Evolutionary conservation across 176 grass and related monocot genomes (phyloP).

Genomic region (Dactylis glomerata): DNA sequence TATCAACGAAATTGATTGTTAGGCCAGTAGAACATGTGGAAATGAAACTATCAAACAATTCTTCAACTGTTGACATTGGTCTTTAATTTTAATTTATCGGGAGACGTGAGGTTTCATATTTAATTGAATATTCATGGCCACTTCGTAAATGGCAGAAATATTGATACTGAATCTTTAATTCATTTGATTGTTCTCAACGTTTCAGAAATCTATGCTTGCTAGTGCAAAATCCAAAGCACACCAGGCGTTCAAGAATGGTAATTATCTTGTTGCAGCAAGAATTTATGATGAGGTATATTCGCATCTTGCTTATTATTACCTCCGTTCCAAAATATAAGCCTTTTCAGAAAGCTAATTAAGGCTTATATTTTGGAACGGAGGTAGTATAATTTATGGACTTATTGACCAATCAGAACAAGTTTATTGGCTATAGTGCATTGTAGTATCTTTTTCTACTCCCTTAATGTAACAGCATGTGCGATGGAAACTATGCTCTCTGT

Average conservation of each 20-base stretch:
- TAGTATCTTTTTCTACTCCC: not conserved
- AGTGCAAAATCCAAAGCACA: conserved; percentile 21
- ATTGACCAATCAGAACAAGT: conserved; percentile 2
- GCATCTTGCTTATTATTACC: not conserved
- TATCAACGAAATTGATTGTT: not conserved
- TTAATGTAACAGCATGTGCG: not conserved
- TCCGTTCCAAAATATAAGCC: too few species aligned
- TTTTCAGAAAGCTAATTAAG: too few species aligned
- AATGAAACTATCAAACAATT: not conserved
- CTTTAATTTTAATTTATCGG: not conserved
- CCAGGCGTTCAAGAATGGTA: conserved; percentile 29
- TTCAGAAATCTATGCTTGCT: conserved; percentile 16
- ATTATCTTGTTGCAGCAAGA: conserved; percentile 10
- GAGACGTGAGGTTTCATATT: not conserved
- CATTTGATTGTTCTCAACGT: not conserved
- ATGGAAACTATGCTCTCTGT: not conserved
- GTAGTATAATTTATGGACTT: not conserved
- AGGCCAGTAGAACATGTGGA: not conserved
- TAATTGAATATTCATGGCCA: not conserved
- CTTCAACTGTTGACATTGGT: not conserved
- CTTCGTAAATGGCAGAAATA: not conserved
- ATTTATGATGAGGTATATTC: not conserved
- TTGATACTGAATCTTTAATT: not conserved
- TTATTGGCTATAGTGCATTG: not conserved
- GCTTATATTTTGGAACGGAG: too few species aligned